Evolutionary conservation across 345 rosid genomes (phyloP).

Genomic region (Excoecaria agallocha): DNA sequence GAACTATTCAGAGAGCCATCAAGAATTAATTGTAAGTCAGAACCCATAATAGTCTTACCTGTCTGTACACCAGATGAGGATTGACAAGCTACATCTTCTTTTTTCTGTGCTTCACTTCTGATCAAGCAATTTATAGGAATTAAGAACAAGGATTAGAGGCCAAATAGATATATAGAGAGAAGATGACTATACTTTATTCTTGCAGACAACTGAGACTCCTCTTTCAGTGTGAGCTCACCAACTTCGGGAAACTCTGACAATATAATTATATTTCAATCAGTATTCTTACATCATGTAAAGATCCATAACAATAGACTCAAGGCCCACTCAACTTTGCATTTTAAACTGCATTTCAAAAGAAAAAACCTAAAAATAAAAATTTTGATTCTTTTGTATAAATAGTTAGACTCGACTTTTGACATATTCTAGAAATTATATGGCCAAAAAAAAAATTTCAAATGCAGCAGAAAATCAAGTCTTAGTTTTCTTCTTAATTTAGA

Average conservation of each 20-base stretch:
- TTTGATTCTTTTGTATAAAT: too few relatives aligned
- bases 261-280: conserved; percentile 11
- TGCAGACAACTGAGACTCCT: conserved; percentile 45
- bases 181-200: conserved; percentile 53
- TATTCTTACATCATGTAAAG: background rate
- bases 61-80: conserved; percentile 43
- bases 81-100: too few relatives aligned
- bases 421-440: too few relatives aligned
- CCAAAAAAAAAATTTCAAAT: too few relatives aligned
- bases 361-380: too few relatives aligned
- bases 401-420: too few relatives aligned
- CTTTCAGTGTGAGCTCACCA: conserved; percentile 46
- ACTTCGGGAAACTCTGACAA: conserved; percentile 41
- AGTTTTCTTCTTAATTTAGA: background rate
- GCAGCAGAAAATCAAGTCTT: background rate
- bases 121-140: too few relatives aligned
- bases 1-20: conserved; percentile 7
- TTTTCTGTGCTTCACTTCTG: too few relatives aligned
- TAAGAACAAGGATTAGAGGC: conserved; percentile 15
- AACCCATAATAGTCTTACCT: conserved; percentile 34
- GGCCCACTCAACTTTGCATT: too few relatives aligned
- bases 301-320: too few relatives aligned
- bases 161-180: conserved; percentile 7
- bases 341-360: too few relatives aligned
- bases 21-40: conserved; percentile 7